Evolutionary conservation across 2,329 filamentous ascomycete genomes (phyloP), one percentile per base, ranked within the genome.

Genomic region (Boeremia lycopersici): DNA sequence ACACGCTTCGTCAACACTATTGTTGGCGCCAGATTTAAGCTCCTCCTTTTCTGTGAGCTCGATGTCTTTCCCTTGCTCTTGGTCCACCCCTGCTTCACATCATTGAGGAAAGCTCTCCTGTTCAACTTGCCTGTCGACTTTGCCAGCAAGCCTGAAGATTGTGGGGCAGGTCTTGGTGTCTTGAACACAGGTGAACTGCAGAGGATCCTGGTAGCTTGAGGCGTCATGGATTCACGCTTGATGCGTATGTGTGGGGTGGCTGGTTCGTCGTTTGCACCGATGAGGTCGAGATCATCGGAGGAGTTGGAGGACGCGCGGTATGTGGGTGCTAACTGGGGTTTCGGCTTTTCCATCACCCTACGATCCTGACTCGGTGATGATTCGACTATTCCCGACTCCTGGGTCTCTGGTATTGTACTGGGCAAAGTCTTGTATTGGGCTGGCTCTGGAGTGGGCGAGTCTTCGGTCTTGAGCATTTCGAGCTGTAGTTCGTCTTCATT

Each of bases 1-100:
- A 39, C 56, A 59, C 57, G 52, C 19, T 6, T 23, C 43, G 57
- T 52, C 48, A 59, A 64, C 46, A 42, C 43, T 12, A 34, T 31
- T 28, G 36, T 15, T 7, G 43, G 6, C 8, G n/a, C 11, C 4
- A 28, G 10, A 34, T 53, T 43, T 2, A 62, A 56, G 17, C 47
- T 63, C 39, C 53, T 53, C 47, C 57, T 61, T 12, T 30, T 33
- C 42, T 44, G 6, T 12, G n/a, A 29, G 3, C 19, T 51, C 8
- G 53, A 44, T n/a, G 47, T 56, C 3, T 41, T 62, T 1, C 47
- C 41, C 13, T 45, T 45, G 10, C 9, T 7, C 34, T 53, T 61
- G 1, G 67, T 48, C 70, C 69, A 71, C 0, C 55, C 55, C 48
- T 65, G 58, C 55, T 69, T 68, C 2, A 69, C 49, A 30, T 61